Evolutionary conservation across 768 basidiomycete genomes (phyloP).

Genomic region (Russula griseocarnosa): DNA sequence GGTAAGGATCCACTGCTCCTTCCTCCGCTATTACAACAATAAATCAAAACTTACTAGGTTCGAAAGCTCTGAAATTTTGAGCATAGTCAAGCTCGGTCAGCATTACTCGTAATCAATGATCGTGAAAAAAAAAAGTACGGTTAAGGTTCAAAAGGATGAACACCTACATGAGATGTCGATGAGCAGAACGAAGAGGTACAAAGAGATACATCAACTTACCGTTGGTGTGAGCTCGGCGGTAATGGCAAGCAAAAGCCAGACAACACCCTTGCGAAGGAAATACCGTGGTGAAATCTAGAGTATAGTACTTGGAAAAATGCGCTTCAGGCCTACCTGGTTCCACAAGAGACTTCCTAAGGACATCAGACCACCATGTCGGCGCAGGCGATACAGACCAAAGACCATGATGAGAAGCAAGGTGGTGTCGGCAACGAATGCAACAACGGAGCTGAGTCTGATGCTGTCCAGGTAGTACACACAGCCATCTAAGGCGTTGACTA

Average conservation of each 20-base stretch:
- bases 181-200: background rate
- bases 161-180: too few species aligned
- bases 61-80: background rate
- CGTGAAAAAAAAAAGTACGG: background rate
- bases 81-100: background rate
- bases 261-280: background rate
- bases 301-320: too few species aligned
- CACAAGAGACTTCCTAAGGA: background rate
- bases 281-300: background rate
- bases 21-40: too few species aligned
- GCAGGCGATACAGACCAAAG: background rate
- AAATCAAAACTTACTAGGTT: background rate
- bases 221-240: background rate
- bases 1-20: background rate
- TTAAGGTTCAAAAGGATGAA: background rate
- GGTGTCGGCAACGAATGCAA: background rate
- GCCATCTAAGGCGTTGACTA: accelerated
- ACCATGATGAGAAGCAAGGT: background rate
- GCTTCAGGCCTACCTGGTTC: background rate
- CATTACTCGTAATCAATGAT: background rate
- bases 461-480: background rate
- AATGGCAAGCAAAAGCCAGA: background rate
- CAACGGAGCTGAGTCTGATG: background rate
- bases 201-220: background rate
- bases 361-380: background rate